Evolutionary conservation across 129 eudicot species (phyloP), one percentile per base, ranked within the genome.

Genomic region (Flaveria sonorensis): DNA sequence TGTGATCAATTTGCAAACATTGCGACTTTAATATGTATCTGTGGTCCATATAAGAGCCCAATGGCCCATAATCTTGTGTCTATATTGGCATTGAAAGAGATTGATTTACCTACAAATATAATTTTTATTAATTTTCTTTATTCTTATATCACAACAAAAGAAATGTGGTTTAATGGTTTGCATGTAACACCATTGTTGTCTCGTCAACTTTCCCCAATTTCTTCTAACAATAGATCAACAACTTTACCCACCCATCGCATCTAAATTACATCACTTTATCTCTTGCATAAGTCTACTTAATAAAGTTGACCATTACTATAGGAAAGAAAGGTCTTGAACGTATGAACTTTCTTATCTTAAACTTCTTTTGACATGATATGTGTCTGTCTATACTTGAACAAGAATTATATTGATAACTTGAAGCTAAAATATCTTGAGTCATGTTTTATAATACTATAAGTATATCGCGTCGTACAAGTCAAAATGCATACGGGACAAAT

Each of bases 271-370:
- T 21, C 64, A 57, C 5, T 57, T 55, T 30, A 57, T 57, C 20
- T 57, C 64, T 57, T 57, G 64, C 30, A 18, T 53, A 5, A 18
- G n/a, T 30, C 39, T 53, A 8, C 14, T 36, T 40, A 57, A 45
- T 46, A 67, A 68, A 10, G 48, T 78, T 57, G 71, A 43, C 50
- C 61, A 67, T 16, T 40, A 42, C 66, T 66, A 73, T 57, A 73
- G 60, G 74, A 74, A 73, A 40, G 46, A 66, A 74, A 43, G 30
- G 70, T 80, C 71, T 80, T 26, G 36, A 60, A 64, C 68, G 45
- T 55, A 26, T 42, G 9, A 63, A 3, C 24, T 43, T 80, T 43
- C 8, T 73, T 52, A 40, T n/a, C 62, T 59, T 80, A 14, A 52
- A 48, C 9, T 39, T 39, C n/a, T 24, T 61, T 13, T 14, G 42